Conservation (phyloP, 805 yeast species). For the Vanderwaltozyma tropicalis region DNA sequence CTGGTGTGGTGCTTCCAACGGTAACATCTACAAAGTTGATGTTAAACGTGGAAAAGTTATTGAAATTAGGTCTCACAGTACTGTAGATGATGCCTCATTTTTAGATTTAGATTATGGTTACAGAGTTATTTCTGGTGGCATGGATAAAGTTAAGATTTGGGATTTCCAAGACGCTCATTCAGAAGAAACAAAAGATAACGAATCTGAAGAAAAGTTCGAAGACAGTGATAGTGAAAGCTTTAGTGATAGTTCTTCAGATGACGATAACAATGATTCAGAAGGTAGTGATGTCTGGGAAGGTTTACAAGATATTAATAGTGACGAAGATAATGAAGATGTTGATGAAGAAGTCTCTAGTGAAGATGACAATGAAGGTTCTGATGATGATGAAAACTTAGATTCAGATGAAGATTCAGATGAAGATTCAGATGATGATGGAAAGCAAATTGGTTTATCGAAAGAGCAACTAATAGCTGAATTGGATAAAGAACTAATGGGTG, state of each 20-base stretch:
- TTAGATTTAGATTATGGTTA: conserved; percentile 76
- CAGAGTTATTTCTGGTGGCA: conserved; percentile 70
- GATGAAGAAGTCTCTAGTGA: background rate
- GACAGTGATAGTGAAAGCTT: conserved; percentile 13
- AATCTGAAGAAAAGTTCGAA: conserved; percentile 20
- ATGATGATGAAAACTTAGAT: conserved; percentile 2
- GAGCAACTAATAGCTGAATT: conserved; percentile 27
- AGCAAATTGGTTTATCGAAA: conserved; percentile 17
- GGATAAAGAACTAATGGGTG: conserved; percentile 18
- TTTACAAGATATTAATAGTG: conserved; percentile 5
- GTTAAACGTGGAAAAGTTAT: conserved; percentile 51
- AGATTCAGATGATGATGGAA: conserved; percentile 13
- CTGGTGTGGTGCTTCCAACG: conserved; percentile 77
- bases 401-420: conserved; percentile 3
- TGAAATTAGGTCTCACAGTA: conserved; percentile 57
- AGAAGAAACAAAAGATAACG: conserved; percentile 3
- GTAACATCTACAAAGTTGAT: conserved; percentile 58
- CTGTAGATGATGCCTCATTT: conserved; percentile 60
- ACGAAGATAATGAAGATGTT: background rate
- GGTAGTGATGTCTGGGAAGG: conserved; percentile 3
- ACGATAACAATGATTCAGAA: conserved; percentile 12
- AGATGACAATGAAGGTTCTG: conserved; percentile 2
- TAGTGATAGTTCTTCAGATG: conserved; percentile 11
- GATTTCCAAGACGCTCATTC: conserved; percentile 31
- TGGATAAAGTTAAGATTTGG: conserved; percentile 80